Evolutionary conservation across 805 yeast species (phyloP), one percentile per base, ranked within the genome.

Genomic region (Candida alai): DNA sequence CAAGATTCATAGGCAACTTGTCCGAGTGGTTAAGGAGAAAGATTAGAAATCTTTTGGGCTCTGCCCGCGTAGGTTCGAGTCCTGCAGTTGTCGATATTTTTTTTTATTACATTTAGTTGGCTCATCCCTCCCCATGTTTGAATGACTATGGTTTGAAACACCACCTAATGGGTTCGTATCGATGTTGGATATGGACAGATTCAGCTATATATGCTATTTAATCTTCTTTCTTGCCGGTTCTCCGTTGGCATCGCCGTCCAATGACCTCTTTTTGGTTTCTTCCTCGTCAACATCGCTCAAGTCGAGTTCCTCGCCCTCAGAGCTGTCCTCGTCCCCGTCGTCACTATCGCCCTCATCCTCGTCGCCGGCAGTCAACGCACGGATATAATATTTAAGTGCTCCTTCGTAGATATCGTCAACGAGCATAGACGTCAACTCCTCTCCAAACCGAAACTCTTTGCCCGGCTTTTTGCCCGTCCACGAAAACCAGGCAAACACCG

Each of bases 401-500:
- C 80, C 79, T 10, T 96, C 95, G 52, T 75, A 89, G 27, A 90
- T 53, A 48, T 89, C 96, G 29, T 87, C 95, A 4, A 76, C 66
- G 10, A 90, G 64, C 26, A 84, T 58, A 33, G 77, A 65, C 0
- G 95, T 85, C 35, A 89, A 66, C 8, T 80, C 87, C 41, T 80
- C 90, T 16, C 95, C 96, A 37, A 73, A 70, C 41, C 88, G 73
- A 51, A 78, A 85, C 52, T 79, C 93, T 58, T 78, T 84, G 1
- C 86, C 84, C 2, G 86, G 82, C 43, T 79, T 80, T 22, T 60
- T 54, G 0, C 95, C 95, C 1, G 93, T 82, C 89, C 94, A 88
- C 30, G 67, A 65, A 52, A 88, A 89, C 80, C 89, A 89, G 5
- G 87, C 81, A 57, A 90, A 89, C 49, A 90, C 82, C 10, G 90